Evolutionary conservation across 192 early-diverging fungal genomes (phyloP).

Genomic region (Piromyces finnis): DNA sequence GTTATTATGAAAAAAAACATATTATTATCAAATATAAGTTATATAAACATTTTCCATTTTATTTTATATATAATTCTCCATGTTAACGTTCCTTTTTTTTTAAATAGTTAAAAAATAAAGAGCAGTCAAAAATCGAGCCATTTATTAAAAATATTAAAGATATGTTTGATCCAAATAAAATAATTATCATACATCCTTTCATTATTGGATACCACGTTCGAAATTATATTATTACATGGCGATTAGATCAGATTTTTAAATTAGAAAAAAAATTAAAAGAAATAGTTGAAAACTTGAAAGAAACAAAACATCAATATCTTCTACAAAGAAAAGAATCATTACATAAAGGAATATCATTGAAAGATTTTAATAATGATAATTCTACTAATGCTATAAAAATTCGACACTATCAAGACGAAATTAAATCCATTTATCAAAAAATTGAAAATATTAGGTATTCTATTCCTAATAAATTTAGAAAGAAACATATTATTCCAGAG

Average conservation of each 20-base stretch:
- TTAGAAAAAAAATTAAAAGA: not conserved
- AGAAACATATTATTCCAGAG: not conserved
- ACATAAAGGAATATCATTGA: no score
- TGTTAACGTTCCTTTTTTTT: no score
- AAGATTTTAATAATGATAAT: no score
- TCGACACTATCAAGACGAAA: not conserved
- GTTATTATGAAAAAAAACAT: not conserved
- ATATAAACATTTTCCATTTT: no score
- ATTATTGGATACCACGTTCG: not conserved
- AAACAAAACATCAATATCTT: not conserved
- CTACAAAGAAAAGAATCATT: not conserved
- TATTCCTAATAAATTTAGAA: not conserved
- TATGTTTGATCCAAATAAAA: not conserved
- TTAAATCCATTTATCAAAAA: not conserved
- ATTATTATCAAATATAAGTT: no score
- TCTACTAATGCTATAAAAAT: not conserved
- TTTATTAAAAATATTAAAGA: not conserved
- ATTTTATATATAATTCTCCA: no score
- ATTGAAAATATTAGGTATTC: not conserved
- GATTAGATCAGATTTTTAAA: not conserved
- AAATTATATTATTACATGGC: not conserved
- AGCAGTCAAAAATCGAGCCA: not conserved
- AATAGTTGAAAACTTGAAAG: not conserved
- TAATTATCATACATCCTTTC: not conserved
- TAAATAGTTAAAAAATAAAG: not conserved